Conservation (phyloP, 2,329 filamentous ascomycete species). For the Stromatinia cepivora region DNA sequence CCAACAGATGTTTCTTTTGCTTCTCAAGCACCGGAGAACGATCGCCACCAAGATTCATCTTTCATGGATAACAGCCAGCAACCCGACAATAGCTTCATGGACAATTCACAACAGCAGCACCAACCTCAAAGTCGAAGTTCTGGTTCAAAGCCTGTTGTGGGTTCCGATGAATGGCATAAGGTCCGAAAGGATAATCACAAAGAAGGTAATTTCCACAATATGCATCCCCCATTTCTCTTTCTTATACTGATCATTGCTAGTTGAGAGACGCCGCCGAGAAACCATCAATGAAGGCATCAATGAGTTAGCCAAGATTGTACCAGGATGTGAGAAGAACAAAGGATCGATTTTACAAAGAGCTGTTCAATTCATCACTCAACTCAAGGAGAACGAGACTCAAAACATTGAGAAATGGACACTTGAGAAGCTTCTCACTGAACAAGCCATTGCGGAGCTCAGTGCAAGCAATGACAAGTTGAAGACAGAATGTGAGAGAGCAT, state of each 20-base stretch:
- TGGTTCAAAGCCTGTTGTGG: slow-evolving; percentile 77
- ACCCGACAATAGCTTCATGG: slow-evolving; percentile 42
- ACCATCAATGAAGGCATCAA: slow-evolving; percentile 99
- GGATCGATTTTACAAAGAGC: slow-evolving; percentile 92
- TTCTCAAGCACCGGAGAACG: slow-evolving; percentile 45
- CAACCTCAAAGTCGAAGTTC: slow-evolving; percentile 28
- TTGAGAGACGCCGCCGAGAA: slow-evolving; percentile 92
- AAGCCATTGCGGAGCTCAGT: slow-evolving; percentile 85
- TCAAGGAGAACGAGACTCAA: slow-evolving; percentile 90
- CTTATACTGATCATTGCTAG: slow-evolving; percentile 51
- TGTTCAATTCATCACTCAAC: slow-evolving; percentile 89
- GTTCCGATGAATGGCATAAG: slow-evolving; percentile 97
- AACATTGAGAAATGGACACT: slow-evolving; percentile 94
- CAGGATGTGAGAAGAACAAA: slow-evolving; percentile 98
- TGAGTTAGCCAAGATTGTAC: slow-evolving; percentile 95
- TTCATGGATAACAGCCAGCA: slow-evolving; percentile 45
- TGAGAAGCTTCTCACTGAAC: slow-evolving; percentile 86
- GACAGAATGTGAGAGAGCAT: slow-evolving; percentile 73
- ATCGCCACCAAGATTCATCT: slow-evolving; percentile 41
- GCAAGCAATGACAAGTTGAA: slow-evolving; percentile 86
- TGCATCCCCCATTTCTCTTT: slow-evolving; percentile 6
- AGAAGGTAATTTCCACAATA: slow-evolving; percentile 66
- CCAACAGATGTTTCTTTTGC: slow-evolving; percentile 55
- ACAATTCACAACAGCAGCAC: slow-evolving; percentile 43
- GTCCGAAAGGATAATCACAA: slow-evolving; percentile 97